These are phyloP conservation scores for Rhizophora mangle DNA, from an alignment of 345 rosid genomes.

Conservation along the genomic window DNA sequence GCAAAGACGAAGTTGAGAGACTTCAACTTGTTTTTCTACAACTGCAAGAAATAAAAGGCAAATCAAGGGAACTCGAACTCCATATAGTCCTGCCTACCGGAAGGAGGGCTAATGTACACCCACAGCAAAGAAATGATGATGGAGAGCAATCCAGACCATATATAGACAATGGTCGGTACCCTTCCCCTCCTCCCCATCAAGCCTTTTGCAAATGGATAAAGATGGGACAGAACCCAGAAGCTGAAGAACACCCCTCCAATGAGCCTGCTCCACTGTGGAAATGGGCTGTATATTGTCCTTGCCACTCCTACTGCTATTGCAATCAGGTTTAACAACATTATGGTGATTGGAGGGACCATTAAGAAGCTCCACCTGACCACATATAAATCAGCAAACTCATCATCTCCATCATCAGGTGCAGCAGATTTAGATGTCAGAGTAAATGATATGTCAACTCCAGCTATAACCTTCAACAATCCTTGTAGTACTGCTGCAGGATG, in stretches of 20 bases:
- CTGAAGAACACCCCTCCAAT: slow-evolving; percentile 83
- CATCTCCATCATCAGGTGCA: slow-evolving; percentile 59
- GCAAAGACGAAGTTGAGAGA: slow-evolving; percentile 36
- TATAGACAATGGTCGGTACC: slow-evolving; percentile 69
- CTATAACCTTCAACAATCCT: slow-evolving; percentile 67
- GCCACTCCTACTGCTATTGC: slow-evolving; percentile 60
- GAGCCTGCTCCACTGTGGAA: slow-evolving; percentile 77
- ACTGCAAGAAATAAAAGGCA: background rate
- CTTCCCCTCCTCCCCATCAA: slow-evolving; percentile 81
- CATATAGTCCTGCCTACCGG: slow-evolving; percentile 41
- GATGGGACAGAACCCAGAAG: slow-evolving; percentile 74
- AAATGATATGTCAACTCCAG: slow-evolving; percentile 73
- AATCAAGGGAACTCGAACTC: slow-evolving; percentile 51
- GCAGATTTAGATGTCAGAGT: slow-evolving; percentile 72
- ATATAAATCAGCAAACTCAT: slow-evolving; percentile 60
- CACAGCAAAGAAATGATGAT: slow-evolving; percentile 64
- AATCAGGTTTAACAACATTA: slow-evolving; percentile 60
- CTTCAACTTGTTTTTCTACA: slow-evolving; percentile 16
- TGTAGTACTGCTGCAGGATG: slow-evolving; percentile 76
- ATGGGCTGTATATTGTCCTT: slow-evolving; percentile 61
- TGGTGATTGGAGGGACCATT: slow-evolving; percentile 65
- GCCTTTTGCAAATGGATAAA: slow-evolving; percentile 74
- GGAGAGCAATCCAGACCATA: slow-evolving; percentile 74
- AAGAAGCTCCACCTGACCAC: slow-evolving; percentile 65
- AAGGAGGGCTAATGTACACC: slow-evolving; percentile 68